Evolutionary conservation across 148 eudicot genomes (phyloP).

Genomic region (Rhododendron williamsianum): DNA sequence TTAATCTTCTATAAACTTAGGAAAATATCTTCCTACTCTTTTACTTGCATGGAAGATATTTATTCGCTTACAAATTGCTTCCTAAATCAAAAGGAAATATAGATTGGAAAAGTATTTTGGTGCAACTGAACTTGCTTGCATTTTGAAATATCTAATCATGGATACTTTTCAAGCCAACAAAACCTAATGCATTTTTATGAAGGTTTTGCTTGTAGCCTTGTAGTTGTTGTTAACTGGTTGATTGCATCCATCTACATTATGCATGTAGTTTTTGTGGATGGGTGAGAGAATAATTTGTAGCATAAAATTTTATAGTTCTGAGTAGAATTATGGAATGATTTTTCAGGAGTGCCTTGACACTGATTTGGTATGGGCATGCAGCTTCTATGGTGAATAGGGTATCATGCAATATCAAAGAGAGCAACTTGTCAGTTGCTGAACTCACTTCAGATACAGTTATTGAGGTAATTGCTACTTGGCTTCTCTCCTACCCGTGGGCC

Average conservation of each 20-base stretch:
- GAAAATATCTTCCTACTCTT: neutral
- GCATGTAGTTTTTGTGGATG: neutral
- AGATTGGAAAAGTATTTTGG: neutral
- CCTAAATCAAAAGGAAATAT: neutral
- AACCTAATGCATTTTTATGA: neutral
- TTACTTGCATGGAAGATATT: neutral
- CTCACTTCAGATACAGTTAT: conserved; percentile 75
- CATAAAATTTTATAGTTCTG: conserved; percentile 28
- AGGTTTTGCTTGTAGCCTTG: neutral
- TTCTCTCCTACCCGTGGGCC: neutral
- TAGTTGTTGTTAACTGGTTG: neutral
- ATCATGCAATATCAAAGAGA: conserved; percentile 39
- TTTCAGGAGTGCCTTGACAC: conserved; percentile 79
- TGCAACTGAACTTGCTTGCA: neutral
- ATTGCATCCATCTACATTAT: neutral
- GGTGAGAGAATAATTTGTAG: neutral
- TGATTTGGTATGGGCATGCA: conserved; percentile 88
- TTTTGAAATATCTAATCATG: neutral
- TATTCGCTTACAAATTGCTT: neutral
- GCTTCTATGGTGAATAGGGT: conserved; percentile 78
- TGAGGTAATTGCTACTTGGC: conserved; percentile 34
- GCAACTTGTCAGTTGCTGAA: conserved; percentile 38
- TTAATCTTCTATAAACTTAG: neutral
- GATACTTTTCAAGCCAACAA: neutral
- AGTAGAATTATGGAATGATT: conserved; percentile 43